Conservation (phyloP, 305 asterid species). For the Fraxinus floribunda region DNA sequence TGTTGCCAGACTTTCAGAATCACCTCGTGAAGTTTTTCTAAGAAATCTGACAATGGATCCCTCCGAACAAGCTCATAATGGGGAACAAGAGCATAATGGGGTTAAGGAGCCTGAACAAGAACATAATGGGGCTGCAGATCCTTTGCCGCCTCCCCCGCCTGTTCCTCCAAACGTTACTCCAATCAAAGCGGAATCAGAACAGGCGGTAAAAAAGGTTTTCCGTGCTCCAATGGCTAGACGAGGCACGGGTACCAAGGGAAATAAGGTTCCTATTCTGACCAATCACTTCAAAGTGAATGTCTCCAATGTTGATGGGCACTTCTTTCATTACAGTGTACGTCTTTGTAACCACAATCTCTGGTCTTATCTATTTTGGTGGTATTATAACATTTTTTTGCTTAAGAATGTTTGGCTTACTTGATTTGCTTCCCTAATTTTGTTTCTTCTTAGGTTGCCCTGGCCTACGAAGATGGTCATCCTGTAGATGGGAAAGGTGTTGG, state of each 20-base stretch:
- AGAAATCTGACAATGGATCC: conserved; percentile 36
- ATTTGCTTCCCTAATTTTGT: not conserved
- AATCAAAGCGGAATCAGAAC: conserved; percentile 32
- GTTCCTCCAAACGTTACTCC: conserved; percentile 49
- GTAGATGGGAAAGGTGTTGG: conserved; percentile 37
- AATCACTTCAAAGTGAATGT: conserved; percentile 77
- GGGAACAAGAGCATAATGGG: conserved; percentile 4
- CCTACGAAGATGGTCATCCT: conserved; percentile 49
- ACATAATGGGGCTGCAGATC: conserved; percentile 51
- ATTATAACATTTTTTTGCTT: not conserved
- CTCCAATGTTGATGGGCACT: conserved; percentile 53
- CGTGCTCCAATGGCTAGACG: conserved; percentile 69
- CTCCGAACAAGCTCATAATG: conserved; percentile 29
- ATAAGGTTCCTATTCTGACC: conserved; percentile 55
- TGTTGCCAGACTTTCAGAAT: conserved; percentile 9
- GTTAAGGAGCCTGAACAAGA: no score
- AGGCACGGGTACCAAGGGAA: conserved; percentile 67
- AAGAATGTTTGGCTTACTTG: not conserved
- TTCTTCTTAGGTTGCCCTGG: conserved; percentile 36
- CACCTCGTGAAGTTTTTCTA: not conserved
- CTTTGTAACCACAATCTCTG: not conserved
- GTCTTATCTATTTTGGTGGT: not conserved
- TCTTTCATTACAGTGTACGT: conserved; percentile 79
- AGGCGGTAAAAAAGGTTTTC: conserved; percentile 36
- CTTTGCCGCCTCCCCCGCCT: conserved; percentile 61